Evolutionary conservation across 2,329 filamentous ascomycete species (phyloP).

Genomic region (Ascochyta lentis): DNA sequence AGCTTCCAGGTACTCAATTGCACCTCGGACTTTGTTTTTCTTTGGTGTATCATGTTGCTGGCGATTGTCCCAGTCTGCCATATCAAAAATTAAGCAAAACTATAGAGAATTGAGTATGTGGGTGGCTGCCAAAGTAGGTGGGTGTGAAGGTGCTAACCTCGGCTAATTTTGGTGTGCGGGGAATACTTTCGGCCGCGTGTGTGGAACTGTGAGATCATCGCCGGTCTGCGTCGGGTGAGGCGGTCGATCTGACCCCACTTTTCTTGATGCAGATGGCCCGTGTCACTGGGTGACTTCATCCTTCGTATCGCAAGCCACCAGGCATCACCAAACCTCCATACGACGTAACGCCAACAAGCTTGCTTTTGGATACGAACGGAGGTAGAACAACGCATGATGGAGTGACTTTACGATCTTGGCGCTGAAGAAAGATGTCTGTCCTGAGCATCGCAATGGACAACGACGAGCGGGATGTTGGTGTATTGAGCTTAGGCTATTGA

Average conservation of each 20-base stretch:
- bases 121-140: no score
- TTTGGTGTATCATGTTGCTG: no score
- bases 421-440: neutral
- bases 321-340: neutral
- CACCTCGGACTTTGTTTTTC: no score
- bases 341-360: neutral
- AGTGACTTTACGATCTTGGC: neutral
- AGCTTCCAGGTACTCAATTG: no score
- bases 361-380: neutral
- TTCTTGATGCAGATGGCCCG: neutral
- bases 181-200: no score
- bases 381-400: neutral
- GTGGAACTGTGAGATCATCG: slow-evolving; percentile 3
- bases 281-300: slow-evolving; percentile 7
- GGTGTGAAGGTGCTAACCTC: no score
- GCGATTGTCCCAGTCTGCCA: no score
- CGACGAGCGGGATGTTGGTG: neutral
- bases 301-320: slow-evolving; percentile 4
- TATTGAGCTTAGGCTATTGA: neutral
- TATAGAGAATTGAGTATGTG: no score
- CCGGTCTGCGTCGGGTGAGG: slow-evolving; percentile 3
- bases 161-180: no score
- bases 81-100: no score
- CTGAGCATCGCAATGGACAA: no score
- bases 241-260: slow-evolving; percentile 3